Evolutionary conservation across 257 asterid genomes (phyloP), one percentile per base, ranked within the genome.

Genomic region (Salvia hispanica): DNA sequence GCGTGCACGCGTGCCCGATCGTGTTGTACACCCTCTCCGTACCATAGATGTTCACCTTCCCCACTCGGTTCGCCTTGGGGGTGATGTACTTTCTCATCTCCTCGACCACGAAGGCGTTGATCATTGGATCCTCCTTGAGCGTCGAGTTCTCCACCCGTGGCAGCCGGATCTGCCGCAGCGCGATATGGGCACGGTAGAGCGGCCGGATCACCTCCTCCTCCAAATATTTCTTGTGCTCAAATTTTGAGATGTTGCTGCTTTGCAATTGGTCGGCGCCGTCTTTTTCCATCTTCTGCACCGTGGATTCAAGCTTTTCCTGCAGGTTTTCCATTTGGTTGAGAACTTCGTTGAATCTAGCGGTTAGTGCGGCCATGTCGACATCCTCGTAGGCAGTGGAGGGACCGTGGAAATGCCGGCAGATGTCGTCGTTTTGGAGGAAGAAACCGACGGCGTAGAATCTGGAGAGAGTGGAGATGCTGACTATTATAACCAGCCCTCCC

Each of bases 61-160:
- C 90, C 9, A 64, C 82, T 46, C 95, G 56, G 58, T 78, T 92
- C 62, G 67, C 82, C 74, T 86, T 92, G 2, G 95, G 98, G 56
- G 97, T 86, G 6, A 92, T 84, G 62, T 92, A 92, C 88, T 86
- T 92, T 25, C 95, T 76, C 6, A 92, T 80, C 93, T 92, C 98
- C 87, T 92, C 98, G 3, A 77, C 78, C 12, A 84, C 81, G 33
- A 92, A 92, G 7, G 69, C 36, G 34, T 89, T 92, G 66, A 86
- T 81, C 83, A 92, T 63, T 2, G 98, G 96, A 43, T 86, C 84
- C 74, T 87, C 96, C n/a, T 31, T 43, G 2, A 89, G 70, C 0
- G 83, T 78, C 36, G 31, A 40, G 50, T 81, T 85, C 48, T 71
- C 84, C 9, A 72, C 34, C 69, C 73, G 72, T 1, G 96, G 98